phyloP scores from a whole-genome alignment of 495 filamentous ascomycete genomes.

The Darksidea phi region DNA sequence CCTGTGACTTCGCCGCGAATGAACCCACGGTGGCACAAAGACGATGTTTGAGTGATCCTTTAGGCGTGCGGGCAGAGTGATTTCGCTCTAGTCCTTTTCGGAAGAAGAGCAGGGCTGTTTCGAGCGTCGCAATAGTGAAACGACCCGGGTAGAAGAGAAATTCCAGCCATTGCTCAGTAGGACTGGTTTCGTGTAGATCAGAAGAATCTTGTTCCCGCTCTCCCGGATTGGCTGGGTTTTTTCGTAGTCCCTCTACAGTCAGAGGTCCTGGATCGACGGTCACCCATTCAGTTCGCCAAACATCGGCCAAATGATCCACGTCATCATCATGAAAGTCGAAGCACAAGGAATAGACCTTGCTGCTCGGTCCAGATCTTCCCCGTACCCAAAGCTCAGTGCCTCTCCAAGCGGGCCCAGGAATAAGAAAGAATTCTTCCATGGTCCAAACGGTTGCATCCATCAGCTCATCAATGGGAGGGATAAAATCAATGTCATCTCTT shows the following conservation, averaged over 20 bases:
- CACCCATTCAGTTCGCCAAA: conserved; percentile 73
- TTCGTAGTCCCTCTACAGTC: conserved; percentile 35
- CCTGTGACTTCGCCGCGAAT: conserved; percentile 58
- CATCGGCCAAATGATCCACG: conserved; percentile 43
- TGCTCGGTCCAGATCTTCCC: conserved; percentile 78
- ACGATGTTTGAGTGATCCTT: conserved; percentile 60
- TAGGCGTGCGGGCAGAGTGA: conserved; percentile 22
- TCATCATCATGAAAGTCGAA: conserved; percentile 42
- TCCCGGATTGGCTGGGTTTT: conserved; percentile 34
- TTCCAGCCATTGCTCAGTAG: conserved; percentile 42
- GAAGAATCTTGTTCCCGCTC: conserved; percentile 21
- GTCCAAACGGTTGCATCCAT: conserved; percentile 60
- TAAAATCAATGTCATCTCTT: conserved; percentile 59
- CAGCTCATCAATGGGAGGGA: conserved; percentile 65
- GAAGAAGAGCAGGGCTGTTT: conserved; percentile 76
- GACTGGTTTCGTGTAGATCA: conserved; percentile 3
- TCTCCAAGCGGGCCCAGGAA: conserved; percentile 48
- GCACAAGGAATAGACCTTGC: conserved; percentile 60
- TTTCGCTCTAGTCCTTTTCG: conserved; percentile 32
- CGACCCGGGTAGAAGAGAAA: conserved; percentile 80
- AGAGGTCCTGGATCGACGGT: conserved; percentile 53
- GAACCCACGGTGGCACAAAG: conserved; percentile 68
- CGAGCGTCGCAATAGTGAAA: conserved; percentile 73
- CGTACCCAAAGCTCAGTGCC: conserved; percentile 75
- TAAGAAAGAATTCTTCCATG: conserved; percentile 86